Evolutionary conservation across 441 rosid species (phyloP), one percentile per base, ranked within the genome.

Genomic region (Geranium incanum): DNA sequence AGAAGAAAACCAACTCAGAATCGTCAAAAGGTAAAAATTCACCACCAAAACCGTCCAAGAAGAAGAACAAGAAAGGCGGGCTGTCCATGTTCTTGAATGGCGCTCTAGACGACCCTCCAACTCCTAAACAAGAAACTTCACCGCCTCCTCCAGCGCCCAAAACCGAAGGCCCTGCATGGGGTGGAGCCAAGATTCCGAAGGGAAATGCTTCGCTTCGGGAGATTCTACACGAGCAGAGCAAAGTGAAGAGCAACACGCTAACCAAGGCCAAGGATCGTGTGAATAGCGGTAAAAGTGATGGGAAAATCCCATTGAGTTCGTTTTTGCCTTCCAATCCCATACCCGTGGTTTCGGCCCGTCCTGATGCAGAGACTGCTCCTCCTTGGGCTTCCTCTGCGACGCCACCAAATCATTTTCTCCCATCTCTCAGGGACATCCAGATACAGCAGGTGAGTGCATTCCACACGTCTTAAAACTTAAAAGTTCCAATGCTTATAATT

Each of bases 31-130:
- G 72, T 80, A 89, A 76, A 76, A 73, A 50, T 70, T 77, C 84
- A 36, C 36, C 50, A 4, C 77, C 86, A 8, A 75, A 81, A 71
- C 78, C 76, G 16, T 75, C 86, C 66, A 91, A 88, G 85, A 95
- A 88, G 84, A 89, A 86, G 76, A 81, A 78, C 41, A 87, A 89
- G 77, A 92, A 87, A 79, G 99, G 99, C 64, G 98, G 98, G 16
- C 99, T 95, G 71, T 92, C 99, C n/a, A 83, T 92, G 99, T 95
- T 95, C 81, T 75, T 95, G 84, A 95, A 93, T 65, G 99, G 98
- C 79, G 97, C 97, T 75, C 97, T 95, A 70, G 99, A 95, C 69
- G 93, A 88, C 65, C 37, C 73, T 71, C 89, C 97, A 9, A 86
- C 73, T 71, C 89, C 97, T 7, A 86, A 82, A 82, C 85, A 79